Evolutionary conservation across 345 rosid species (phyloP), one percentile per base, ranked within the genome.

Genomic region (Triadica sebifera): DNA sequence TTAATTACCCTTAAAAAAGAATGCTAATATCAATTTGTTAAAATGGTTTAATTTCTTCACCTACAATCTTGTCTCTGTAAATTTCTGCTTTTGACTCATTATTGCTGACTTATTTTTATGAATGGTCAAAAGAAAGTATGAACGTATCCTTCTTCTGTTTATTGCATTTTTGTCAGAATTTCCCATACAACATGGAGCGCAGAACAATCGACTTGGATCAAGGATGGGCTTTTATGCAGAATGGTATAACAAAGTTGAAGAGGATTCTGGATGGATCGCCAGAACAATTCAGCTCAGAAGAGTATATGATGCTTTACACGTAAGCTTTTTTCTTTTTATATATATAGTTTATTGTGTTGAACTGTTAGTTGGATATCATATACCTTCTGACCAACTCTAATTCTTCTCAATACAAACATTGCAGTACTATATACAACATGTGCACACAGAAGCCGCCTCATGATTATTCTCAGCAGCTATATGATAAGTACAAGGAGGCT

Each of bases 261-360:
- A 85, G 81, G 71, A 88, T 95, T 77, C 82, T 95, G 65, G 99
- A 95, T 78, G 96, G 94, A 19, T 37, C 74, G 3, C 76, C 79
- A 0, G 92, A 89, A 81, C 86, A 77, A 19, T 91, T 94, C 46
- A 88, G 46, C 68, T 81, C 97, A 0, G 93, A 89, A 77, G 94
- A 93, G 13, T 89, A 94, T 71, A 91, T 94, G 90, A 87, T 85
- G 91, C 93, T 94, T 61, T 93, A 90, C 79, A 86, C 86, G 98
- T 93, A 84, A 4, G 15, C 12, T 43, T 63, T 45, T 11, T 6
- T 24, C 39, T 8, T 39, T 67, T 75, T n/a, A n/a, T n/a, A n/a
- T n/a, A n/a, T n/a, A n/a, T n/a, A n/a, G n/a, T n/a, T n/a, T n/a
- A n/a, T n/a, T n/a, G n/a, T n/a, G n/a, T n/a, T n/a, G n/a, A 51